Base-by-base conservation (phyloP, 2,329 filamentous ascomycete genomes). In the Fusarium tuaranense region DNA sequence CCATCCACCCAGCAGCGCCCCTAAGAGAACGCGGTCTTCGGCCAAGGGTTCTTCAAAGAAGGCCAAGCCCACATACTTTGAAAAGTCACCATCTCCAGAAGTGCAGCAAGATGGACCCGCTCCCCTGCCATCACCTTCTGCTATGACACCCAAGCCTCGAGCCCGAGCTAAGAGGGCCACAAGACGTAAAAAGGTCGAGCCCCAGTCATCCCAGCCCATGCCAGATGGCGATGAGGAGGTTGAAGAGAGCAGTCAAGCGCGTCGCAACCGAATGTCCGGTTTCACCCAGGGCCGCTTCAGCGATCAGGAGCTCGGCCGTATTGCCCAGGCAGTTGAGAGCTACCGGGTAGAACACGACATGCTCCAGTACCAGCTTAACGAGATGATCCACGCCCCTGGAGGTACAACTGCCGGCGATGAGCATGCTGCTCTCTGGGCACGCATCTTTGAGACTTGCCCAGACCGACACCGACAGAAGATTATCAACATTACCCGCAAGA, bases 401-500 rank as follows among this genome's bases (percentile, higher is more conserved):
- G 82, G 79, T 38, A 84, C 82, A 7, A 81, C 81, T 3, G 80
- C 81, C 7, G 82, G 83, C 32, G 78, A 83, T 16, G 68, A 78
- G 6, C 80, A 86, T 67, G 78, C 80, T 7, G 82, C 86, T 13
- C 83, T 92, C 10, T 92, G 90, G 89, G 78, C 81, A 18, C 76
- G 77, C 4, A 81, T 92, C n/a, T 82, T 83, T 53, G 82, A 84
- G 4, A 84, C 84, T 10, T 87, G 88, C 67, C 87, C 88, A 0
- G 81, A 87, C 55, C 84, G 89, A 13, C 83, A 85, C n/a, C 84
- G 88, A 13, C 84, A 87, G 69, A 89, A 88, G 75, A 80, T 92
- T 9, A 87, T 89, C 68, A 86, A 88, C 64, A 85, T 88, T 71
- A 89, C 88, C 36, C 88, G 92, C 58, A 88, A 91, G 63, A 87